phyloP scores from a whole-genome alignment of 345 rosid genomes.

The Hevea brasiliensis region DNA sequence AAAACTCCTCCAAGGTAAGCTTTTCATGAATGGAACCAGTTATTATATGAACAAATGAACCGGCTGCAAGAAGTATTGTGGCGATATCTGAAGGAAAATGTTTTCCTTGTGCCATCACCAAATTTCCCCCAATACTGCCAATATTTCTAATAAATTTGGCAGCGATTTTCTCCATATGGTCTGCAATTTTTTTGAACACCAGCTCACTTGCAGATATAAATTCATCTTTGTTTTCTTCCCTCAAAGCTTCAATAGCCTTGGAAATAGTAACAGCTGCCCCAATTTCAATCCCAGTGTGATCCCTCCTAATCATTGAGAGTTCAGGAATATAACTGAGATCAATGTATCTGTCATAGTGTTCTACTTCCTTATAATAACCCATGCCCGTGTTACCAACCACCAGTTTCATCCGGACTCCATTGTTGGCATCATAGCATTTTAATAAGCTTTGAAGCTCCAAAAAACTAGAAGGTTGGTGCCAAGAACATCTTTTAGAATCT shows the following conservation, averaged over 20 bases:
- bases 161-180: conserved; percentile 76
- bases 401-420: conserved; percentile 38
- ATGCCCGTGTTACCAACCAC: conserved; percentile 74
- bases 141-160: conserved; percentile 56
- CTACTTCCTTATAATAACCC: conserved; percentile 72
- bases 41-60: conserved; percentile 47
- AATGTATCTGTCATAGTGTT: conserved; percentile 48
- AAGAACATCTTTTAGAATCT: conserved; percentile 41
- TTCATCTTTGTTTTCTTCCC: conserved; percentile 27
- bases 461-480: conserved; percentile 55
- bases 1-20: conserved; percentile 57
- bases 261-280: conserved; percentile 84
- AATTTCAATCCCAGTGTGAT: conserved; percentile 52
- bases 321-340: conserved; percentile 62
- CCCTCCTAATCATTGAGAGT: conserved; percentile 51
- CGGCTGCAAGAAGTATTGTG: conserved; percentile 67
- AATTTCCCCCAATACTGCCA: conserved; percentile 75
- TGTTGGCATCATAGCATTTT: conserved; percentile 17
- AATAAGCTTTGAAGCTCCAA: conserved; percentile 50
- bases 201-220: conserved; percentile 19
- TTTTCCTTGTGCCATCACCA: conserved; percentile 77
- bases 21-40: conserved; percentile 34
- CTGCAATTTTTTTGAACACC: conserved; percentile 51
- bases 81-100: conserved; percentile 83
- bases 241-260: conserved; percentile 60